Evolutionary conservation across 2,329 filamentous ascomycete species (phyloP), one percentile per base, ranked within the genome.

Genomic region (Lachnellula arida): DNA sequence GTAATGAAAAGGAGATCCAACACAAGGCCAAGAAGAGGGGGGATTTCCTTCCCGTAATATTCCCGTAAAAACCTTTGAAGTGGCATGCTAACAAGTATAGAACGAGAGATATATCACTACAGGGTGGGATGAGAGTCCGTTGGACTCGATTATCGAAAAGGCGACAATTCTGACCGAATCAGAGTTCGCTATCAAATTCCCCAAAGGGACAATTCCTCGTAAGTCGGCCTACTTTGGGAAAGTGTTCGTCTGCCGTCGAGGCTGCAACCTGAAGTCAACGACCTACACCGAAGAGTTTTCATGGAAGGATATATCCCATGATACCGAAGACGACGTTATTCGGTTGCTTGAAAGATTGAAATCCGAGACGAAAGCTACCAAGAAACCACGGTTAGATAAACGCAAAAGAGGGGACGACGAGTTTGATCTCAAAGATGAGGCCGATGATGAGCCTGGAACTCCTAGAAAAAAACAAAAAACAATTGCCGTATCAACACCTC

Each of bases 51-150:
- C 82, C 82, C 68, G 84, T 88, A 75, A 56, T 74, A 65, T 23
- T 6, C 44, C n/a, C 25, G n/a, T n/a, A 1, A n/a, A 46, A 6
- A 49, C 22, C 54, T 11, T 37, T 19, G n/a, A 50, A 35, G 25
- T 37, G 11, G 2, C 11, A 25, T 25, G 19, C 60, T 61, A 35
- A 60, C 54, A 37, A 62, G 68, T 40, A 43, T 60, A 90, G 79
- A 95, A 96, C 68, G 94, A 99, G 72, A 79, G 97, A 14, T 99
- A 97, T 68, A 86, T 97, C 54, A 95, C 91, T 0, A 82, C 89
- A 0, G 87, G 89, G 22, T 94, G 88, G 73, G 95, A 99, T 67
- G 76, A 88, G 56, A 97, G 97, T 68, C 85, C 93, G 7, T 75
- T 99, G 25, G 84, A 82, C 1, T 93, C 92, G 0, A 95, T 99